Conservation (phyloP, 2,329 filamentous ascomycete species). For the Cercospora berteroae region DNA sequence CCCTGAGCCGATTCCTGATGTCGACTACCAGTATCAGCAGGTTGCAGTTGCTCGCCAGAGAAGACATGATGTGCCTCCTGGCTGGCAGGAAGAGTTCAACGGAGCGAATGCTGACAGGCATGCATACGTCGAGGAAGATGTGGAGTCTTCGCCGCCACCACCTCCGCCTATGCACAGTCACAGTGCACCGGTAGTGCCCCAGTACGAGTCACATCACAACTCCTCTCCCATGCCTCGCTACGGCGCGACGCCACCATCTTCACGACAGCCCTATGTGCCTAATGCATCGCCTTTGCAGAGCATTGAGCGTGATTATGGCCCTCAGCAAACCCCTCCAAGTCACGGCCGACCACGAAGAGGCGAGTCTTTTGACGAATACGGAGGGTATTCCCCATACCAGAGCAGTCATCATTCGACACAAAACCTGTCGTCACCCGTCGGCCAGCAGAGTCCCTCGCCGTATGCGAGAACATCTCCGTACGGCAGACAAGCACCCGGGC, state of each 20-base stretch:
- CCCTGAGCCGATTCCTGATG: constrained; percentile 37
- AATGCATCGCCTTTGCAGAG: constrained; percentile 34
- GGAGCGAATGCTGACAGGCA: constrained; percentile 25
- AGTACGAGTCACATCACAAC: constrained; percentile 21
- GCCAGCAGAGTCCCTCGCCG: constrained; percentile 30
- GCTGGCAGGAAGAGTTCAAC: constrained; percentile 33
- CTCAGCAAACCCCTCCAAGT: constrained; percentile 27
- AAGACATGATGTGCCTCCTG: constrained; percentile 30
- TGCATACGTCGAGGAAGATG: constrained; percentile 28
- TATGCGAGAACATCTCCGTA: constrained; percentile 25
- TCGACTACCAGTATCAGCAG: constrained; percentile 36
- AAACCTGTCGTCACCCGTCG: constrained; percentile 21
- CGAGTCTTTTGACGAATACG: constrained; percentile 34
- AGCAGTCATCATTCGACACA: constrained; percentile 34
- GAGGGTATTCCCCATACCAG: constrained; percentile 28
- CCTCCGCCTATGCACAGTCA: constrained; percentile 40
- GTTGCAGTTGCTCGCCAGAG: constrained; percentile 23
- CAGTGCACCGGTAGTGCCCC: constrained; percentile 36
- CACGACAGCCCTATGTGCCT: constrained; percentile 31
- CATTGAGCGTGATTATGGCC: constrained; percentile 32
- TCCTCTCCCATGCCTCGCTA: constrained; percentile 26
- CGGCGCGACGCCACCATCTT: constrained; percentile 26
- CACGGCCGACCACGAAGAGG: constrained; percentile 28
- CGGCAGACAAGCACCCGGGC: constrained; percentile 25
- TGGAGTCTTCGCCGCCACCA: constrained; percentile 31